A percentile compares a stretch with the other conserved stretches of the same genome.
phyloP scores from a whole-genome alignment of 805 yeast genomes.

The Lachancea waltii region DNA sequence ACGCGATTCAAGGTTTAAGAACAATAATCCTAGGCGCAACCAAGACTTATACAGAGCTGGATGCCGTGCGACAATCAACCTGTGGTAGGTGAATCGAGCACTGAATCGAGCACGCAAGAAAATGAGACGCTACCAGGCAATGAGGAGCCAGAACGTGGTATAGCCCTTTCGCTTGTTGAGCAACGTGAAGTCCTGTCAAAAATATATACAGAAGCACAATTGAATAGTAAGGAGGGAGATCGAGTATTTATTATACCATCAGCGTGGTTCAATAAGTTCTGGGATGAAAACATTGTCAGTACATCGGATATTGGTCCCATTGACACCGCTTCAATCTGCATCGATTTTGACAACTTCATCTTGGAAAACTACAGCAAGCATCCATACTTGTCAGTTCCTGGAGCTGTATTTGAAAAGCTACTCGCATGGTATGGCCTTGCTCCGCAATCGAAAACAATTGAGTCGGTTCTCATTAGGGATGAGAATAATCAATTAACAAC shows the following conservation, averaged over 20 bases:
- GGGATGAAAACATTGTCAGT: slow-evolving; percentile 28
- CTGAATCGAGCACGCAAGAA: too few species aligned
- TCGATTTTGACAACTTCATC: slow-evolving; percentile 39
- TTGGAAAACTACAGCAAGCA: slow-evolving; percentile 22
- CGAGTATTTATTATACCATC: slow-evolving; percentile 43
- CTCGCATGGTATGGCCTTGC: slow-evolving; percentile 49
- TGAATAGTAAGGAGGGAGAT: slow-evolving; percentile 39
- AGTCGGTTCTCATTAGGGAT: slow-evolving; percentile 33
- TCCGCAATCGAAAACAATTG: slow-evolving; percentile 34
- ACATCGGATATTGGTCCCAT: slow-evolving; percentile 41
- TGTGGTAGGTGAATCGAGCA: too few species aligned
- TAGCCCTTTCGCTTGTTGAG: slow-evolving; percentile 10
- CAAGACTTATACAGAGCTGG: too few species aligned
- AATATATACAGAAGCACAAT: slow-evolving; percentile 12
- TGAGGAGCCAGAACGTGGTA: not conserved
- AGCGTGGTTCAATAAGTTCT: slow-evolving; percentile 38
- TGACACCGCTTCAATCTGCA: slow-evolving; percentile 40
- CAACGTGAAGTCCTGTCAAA: slow-evolving; percentile 19
- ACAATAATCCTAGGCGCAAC: too few species aligned
- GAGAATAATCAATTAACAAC: slow-evolving; percentile 28
- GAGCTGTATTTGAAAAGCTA: slow-evolving; percentile 40
- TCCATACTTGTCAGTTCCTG: slow-evolving; percentile 37
- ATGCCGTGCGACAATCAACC: too few species aligned
- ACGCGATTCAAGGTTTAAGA: too few species aligned
- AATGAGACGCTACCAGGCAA: not conserved